Conservation (phyloP, 345 rosid species). For the Acer saccharum region DNA sequence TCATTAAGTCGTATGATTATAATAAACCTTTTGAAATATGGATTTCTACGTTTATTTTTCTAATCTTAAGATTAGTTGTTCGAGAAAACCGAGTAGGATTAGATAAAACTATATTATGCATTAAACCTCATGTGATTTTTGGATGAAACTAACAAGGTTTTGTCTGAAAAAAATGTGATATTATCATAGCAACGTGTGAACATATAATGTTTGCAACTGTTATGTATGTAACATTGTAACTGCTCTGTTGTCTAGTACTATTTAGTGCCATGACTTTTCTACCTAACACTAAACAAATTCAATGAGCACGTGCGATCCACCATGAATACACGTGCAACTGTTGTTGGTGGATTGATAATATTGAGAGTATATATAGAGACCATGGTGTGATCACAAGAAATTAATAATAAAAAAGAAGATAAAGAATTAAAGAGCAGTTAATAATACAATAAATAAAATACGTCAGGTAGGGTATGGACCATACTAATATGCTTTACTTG, state of each 20-base stretch:
- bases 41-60: no score
- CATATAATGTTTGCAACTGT: background rate
- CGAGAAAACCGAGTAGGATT: no score
- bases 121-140: no score
- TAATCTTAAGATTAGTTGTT: no score
- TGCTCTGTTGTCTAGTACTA: background rate
- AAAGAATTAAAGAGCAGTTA: background rate
- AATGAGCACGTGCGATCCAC: background rate
- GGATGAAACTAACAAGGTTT: no score
- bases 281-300: background rate
- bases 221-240: no score
- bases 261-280: background rate
- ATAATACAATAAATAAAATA: background rate
- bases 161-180: no score
- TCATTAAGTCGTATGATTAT: no score
- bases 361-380: no score
- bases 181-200: background rate
- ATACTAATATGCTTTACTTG: background rate
- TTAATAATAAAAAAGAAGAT: background rate
- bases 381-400: conserved; percentile 6
- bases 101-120: no score
- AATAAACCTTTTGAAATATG: no score
- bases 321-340: background rate
- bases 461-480: background rate
- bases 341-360: no score